Base-by-base conservation (phyloP, 192 early-diverging fungal species). In the Umbelopsis sp. region DNA sequence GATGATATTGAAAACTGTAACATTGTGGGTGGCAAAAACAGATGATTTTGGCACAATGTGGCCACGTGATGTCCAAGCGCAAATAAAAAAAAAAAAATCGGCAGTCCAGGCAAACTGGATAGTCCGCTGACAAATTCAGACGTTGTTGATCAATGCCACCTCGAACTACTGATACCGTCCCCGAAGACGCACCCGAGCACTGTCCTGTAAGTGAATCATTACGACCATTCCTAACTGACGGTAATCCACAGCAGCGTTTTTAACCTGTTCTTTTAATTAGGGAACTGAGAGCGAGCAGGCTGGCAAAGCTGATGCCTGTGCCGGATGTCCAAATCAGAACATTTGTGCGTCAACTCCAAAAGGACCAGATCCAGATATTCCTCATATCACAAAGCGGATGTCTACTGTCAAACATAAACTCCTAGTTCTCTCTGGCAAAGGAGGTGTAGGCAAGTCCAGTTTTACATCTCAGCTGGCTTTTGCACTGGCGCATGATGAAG, bases 341-440 rank as follows among this genome's bases (percentile, higher is more conserved):
- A 83, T 90, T 62, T 95, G 93, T 67, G 85, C 91, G 32, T 87
- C 91, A 24, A 81, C 90, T 20, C 90, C 91, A 31, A 88, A 89
- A n/a, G 92, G 91, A 0, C 91, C 92, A 26, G 93, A 95, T 79
- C 93, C 93, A 50, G 93, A 87, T 72, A 76, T 94, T 24, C 79
- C 87, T 14, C 26, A 90, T 2, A 90, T 94, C 25, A 83, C 84
- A 16, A 82, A 90, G 49, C 84, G 90, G 14, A 82, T 94, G 72
- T 53, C 68, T 3, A 74, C 54, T 29, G 85, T 91, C 26, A 92
- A 93, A 78, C 93, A 96, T 81, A 96, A 96, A 66, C 82, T 98
- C n/a, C 84, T 99, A 9, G 91, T 99, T 12, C 90, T 99, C 25
- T 97, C 95, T 0, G 98, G 98, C 26, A 99, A 99, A 78, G 98